These are phyloP conservation scores for Solanum raphanifolium DNA, from an alignment of 257 asterid genomes.

Conservation along the genomic window DNA sequence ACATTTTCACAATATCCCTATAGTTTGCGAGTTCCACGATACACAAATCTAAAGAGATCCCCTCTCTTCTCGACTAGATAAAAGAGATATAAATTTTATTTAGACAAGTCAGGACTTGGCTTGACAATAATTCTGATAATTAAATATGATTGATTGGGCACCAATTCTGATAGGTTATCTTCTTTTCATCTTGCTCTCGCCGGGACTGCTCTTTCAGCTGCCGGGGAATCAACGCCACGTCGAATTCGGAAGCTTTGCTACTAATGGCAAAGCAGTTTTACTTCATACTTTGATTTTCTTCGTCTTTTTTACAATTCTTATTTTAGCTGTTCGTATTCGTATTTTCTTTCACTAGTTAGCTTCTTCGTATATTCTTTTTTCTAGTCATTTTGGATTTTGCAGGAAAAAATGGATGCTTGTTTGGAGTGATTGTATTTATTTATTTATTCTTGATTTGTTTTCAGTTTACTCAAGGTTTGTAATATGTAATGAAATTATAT, in stretches of 20 bases:
- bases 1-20: neutral
- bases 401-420: neutral
- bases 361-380: neutral
- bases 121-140: neutral
- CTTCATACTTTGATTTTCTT: conserved; percentile 43
- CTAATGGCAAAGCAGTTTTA: conserved; percentile 41
- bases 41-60: neutral
- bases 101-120: neutral
- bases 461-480: neutral
- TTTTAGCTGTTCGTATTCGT: conserved; percentile 35
- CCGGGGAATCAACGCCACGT: conserved; percentile 36
- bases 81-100: neutral
- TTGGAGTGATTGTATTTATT: neutral
- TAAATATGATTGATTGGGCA: conserved; percentile 45
- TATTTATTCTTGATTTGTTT: neutral
- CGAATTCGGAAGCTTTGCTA: conserved; percentile 45
- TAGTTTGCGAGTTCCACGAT: neutral
- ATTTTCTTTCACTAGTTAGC: conserved; percentile 18
- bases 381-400: neutral
- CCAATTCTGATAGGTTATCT: conserved; percentile 37
- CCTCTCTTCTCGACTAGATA: too few relatives aligned
- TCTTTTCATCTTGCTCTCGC: conserved; percentile 38
- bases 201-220: conserved; percentile 48
- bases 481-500: neutral
- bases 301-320: conserved; percentile 32